Evolutionary conservation across 1,139 yeast species (phyloP), one percentile per base, ranked within the genome.

Genomic region (Saccharomycopsis hybrid): DNA sequence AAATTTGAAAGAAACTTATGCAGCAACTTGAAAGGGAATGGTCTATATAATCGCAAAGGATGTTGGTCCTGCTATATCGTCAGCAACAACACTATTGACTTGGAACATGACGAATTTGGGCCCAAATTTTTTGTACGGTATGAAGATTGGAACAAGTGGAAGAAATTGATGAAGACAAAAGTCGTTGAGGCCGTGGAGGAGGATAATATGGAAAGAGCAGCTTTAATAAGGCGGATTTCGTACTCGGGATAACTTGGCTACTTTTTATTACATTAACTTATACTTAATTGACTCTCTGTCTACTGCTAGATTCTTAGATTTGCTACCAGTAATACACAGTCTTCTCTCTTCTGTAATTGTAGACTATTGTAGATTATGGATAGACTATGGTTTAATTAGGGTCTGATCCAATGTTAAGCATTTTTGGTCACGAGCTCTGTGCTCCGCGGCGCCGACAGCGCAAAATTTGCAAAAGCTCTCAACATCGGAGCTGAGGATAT

Each of bases 51-150:
- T 28, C 41, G 49, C 18, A 41, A 42, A 25, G 52, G 52, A 9
- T 27, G 18, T 7, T 49, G 52, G 52, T 28, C 43, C 7, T 49
- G 52, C 31, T 47, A 37, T 24, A 30, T 45, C 33, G 33, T 45
- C 38, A 11, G 32, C 38, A 27, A 38, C 30, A 43, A 43, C 37
- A 27, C 41, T 35, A 27, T 48, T 30, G 47, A 48, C 32, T 37
- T 48, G 28, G 50, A 48, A 18, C 44, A 48, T 38, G 50, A 48
- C 36, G 46, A 44, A 27, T 48, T 37, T 39, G 50, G 50, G 24
- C 40, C 43, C 7, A 48, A 44, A 30, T 48, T 48, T 31, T 48
- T 48, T 33, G 28, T 44, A 9, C 29, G 41, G 8, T 48, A 27
- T 31, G 48, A 48, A 29, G 51, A 48, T 27, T 48, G 25, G n/a